Evolutionary conservation across 73 alveolate genomes (phyloP), one percentile per base, ranked within the genome.

Genomic region (Paraurostyla sp.): DNA sequence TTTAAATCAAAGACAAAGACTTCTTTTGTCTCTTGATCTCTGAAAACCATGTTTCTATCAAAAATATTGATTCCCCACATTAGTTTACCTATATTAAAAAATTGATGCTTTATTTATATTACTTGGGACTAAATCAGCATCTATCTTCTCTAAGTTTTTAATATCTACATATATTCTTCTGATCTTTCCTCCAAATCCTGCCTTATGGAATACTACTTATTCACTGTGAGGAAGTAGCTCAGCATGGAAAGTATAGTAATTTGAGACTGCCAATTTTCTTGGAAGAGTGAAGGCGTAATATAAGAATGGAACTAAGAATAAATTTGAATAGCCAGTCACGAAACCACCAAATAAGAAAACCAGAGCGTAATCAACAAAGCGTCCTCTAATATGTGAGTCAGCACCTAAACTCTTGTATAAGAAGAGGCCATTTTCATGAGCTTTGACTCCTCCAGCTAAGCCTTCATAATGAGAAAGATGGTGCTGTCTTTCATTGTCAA

Each of bases 151-250:
- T 33, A 89, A 45, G 48, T 80, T 58, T n/a, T 89, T 62, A 65
- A 89, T 81, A 36, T 89, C 90, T 0, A 89, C 92, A 9, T 57
- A 51, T 46, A 38, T 15, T 27, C 75, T 65, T 38, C 41, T 16
- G 33, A 82, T 43, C 0, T 16, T 68, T 36, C 91, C 91, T 46
- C 82, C 82, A 38, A 46, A 42, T 0, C 73, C 82, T 4, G 36
- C 76, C 51, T 90, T 90, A 29, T 71, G 85, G 90, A 90, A 90
- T 22, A 90, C 92, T 1, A 90, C 92, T 43, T 90, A 71, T 58
- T 90, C 95, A 13, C 90, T 82, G 71, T 81, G 92, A 15, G 92
- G 92, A 0, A 82, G 62, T 20, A 90, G 57, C 42, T 90, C 92
- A 16, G 95, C 95, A 45, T 88, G 85, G 62, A 49, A 46, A 32